Base-by-base conservation (phyloP, 495 filamentous ascomycete genomes). In the Aspergillus taichungensis region DNA sequence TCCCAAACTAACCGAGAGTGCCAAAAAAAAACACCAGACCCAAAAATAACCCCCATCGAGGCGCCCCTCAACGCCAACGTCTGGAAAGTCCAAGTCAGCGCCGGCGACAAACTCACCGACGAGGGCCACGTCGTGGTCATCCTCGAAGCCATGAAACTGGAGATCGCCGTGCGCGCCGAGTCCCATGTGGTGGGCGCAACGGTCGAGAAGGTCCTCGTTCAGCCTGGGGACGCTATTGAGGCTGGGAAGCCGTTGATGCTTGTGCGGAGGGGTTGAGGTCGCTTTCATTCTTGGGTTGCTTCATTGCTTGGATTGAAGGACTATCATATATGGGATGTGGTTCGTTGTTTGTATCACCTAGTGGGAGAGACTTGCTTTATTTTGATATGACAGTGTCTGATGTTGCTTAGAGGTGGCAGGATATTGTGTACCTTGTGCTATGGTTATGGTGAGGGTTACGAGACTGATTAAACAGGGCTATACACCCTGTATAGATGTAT, bases 71-170 rank as follows among this genome's bases (percentile, higher is more conserved):
- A 75, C 55, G 69, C 77, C 4, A 79, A 81, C 47, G 71, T 80
- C 0, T 81, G 78, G 78, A 80, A 80, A 34, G 62, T 81, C 0
- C 49, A 61, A 9, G 67, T 73, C 3, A 55, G 72, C 14, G 63
- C 68, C 31, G 70, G 71, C 0, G 60, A 72, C 12, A 34, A 52
- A 9, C 30, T 76, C 1, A 24, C 18, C 2, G 43, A 55, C 4
- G 43, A 60, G 14, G 60, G 60, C 5, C 57, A 70, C 13, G 40
- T 62, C 0, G 62, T 70, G 1, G 59, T 61, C 2, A 63, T 77
- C 2, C 57, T 78, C 7, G 76, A 78, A 45, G 74, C 75, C 0
- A 76, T 78, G 75, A 79, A 79, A 50, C 60, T 79, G 50, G 76
- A 79, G 45, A 74, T 77, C 33, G 52, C 58, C 1, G 62, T 76